These are phyloP conservation scores for Urochloa ruziziensis DNA, from an alignment of 176 grass and related monocot species.

Conservation along the genomic window DNA sequence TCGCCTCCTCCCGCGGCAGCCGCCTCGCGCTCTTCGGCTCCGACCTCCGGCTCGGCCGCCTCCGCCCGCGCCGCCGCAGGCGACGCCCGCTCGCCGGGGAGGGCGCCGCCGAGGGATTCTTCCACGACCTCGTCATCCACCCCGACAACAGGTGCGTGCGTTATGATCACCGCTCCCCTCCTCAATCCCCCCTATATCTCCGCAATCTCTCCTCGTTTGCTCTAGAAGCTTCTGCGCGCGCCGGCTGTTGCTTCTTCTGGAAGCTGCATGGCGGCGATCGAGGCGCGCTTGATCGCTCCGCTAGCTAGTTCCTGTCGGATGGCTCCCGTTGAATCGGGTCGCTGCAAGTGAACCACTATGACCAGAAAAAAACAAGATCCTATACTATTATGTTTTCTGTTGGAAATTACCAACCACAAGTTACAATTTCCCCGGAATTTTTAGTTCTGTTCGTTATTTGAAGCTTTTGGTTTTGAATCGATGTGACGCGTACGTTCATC, in stretches of 20 bases:
- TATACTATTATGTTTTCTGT: neutral
- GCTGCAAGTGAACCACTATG: neutral
- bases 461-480: neutral
- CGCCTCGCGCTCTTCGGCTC: slow-evolving; percentile 53
- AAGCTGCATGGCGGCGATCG: slow-evolving; percentile 7
- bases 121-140: slow-evolving; percentile 60
- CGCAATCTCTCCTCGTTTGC: neutral
- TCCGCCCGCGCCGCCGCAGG: slow-evolving; percentile 34
- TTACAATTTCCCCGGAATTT: neutral
- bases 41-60: slow-evolving; percentile 45
- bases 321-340: neutral
- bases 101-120: slow-evolving; percentile 2
- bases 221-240: neutral
- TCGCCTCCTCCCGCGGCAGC: slow-evolving; percentile 52
- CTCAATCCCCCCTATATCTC: neutral
- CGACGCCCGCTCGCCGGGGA: neutral
- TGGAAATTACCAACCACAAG: neutral
- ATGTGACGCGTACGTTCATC: neutral
- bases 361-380: neutral
- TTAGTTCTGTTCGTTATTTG: neutral
- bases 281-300: neutral
- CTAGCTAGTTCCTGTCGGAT: neutral
- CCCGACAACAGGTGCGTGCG: slow-evolving; percentile 65
- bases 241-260: neutral
- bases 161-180: rapidly evolving